Percentiles rank a stretch among this genome's conserved stretches.
These are phyloP conservation scores for Fraxinus sp. DNA, from an alignment of 305 asterid species.

Conservation along the genomic window DNA sequence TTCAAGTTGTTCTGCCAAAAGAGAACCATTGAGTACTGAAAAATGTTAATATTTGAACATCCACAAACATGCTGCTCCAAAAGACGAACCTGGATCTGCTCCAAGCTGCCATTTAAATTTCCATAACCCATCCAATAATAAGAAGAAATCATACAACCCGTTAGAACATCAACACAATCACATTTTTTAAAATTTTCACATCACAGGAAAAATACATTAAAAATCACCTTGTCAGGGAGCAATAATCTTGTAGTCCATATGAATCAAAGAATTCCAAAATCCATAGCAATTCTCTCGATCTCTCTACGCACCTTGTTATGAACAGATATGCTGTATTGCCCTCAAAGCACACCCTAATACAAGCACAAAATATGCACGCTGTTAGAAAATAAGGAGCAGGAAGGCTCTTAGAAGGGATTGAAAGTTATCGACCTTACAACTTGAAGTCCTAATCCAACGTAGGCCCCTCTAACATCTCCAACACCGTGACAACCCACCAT, in stretches of 20 bases:
- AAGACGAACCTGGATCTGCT: conserved; percentile 39
- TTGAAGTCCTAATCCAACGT: conserved; percentile 52
- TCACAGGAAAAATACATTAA: neutral
- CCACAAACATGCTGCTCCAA: conserved; percentile 40
- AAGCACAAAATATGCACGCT: conserved; percentile 3
- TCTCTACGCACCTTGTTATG: conserved; percentile 38
- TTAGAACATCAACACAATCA: conserved; percentile 7
- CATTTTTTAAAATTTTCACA: conserved; percentile 8
- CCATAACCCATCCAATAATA: conserved; percentile 9
- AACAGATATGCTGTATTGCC: conserved; percentile 39
- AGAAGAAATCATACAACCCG: neutral
- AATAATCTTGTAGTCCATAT: conserved; percentile 21
- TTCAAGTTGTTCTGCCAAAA: conserved; percentile 31
- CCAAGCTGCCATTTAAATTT: conserved; percentile 43
- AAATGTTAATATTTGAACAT: conserved; percentile 37
- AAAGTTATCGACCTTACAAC: conserved; percentile 40
- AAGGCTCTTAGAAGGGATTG: conserved; percentile 10
- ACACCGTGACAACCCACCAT: conserved; percentile 38
- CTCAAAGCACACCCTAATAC: conserved; percentile 39
- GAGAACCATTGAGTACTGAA: conserved; percentile 49
- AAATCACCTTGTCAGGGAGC: conserved; percentile 46
- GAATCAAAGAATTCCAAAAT: conserved; percentile 38
- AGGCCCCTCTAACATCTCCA: conserved; percentile 37
- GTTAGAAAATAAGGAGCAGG: conserved; percentile 21
- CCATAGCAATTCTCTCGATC: conserved; percentile 36